These are phyloP conservation scores for Aciculoconidium aculeatum DNA, from an alignment of 805 yeast genomes.

Conservation along the genomic window DNA sequence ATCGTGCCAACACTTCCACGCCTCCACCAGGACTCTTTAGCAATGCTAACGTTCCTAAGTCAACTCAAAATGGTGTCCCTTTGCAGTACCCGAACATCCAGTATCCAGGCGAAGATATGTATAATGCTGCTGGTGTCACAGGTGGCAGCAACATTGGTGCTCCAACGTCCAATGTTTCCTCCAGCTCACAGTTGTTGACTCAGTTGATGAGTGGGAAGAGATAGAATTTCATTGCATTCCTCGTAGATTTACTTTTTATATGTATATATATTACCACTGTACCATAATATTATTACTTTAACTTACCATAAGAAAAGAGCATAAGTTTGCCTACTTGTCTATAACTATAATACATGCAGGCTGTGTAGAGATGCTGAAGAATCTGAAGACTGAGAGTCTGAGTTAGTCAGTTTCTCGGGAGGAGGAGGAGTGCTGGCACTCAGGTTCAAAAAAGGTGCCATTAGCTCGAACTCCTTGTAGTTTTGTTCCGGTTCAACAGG, in stretches of 20 bases:
- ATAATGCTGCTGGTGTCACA: constrained; percentile 3
- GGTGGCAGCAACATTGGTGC: constrained; percentile 13
- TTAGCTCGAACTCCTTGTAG: constrained; percentile 3
- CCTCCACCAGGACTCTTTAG: constrained; percentile 70
- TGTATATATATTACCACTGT: too few relatives aligned
- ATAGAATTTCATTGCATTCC: too few relatives aligned
- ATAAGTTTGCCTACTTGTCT: too few relatives aligned
- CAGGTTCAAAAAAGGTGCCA: constrained; percentile 2
- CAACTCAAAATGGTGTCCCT: constrained; percentile 3
- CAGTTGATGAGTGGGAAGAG: constrained; percentile 81
- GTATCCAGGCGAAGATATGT: constrained; percentile 5
- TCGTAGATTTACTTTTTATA: too few relatives aligned
- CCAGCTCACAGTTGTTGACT: constrained; percentile 74
- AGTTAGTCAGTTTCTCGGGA: neutral
- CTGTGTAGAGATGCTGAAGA: neutral
- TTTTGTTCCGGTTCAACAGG: constrained; percentile 13
- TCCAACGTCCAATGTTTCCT: constrained; percentile 29
- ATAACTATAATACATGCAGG: too few relatives aligned
- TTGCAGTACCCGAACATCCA: constrained; percentile 5
- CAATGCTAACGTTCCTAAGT: constrained; percentile 13
- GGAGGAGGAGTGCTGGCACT: neutral
- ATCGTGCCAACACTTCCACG: constrained; percentile 39
- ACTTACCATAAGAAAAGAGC: too few relatives aligned
- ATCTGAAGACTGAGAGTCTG: neutral
- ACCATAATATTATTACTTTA: too few relatives aligned